Conservation (phyloP, 768 basidiomycete species). For the Termitomyces bulborhizus region DNA sequence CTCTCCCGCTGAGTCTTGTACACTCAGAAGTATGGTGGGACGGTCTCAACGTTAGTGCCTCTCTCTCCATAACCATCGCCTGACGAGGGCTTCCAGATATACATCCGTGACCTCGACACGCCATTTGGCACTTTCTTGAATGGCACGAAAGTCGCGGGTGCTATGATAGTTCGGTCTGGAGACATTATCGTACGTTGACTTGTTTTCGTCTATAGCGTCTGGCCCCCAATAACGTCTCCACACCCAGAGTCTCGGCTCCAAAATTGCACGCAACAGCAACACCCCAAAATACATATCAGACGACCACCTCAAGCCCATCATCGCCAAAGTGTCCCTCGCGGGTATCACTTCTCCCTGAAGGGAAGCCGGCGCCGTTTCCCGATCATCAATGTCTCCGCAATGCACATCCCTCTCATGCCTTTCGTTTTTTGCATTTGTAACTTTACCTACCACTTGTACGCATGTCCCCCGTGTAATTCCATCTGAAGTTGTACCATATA, state of each 20-base stretch:
- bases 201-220: not conserved
- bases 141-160: conserved; percentile 30
- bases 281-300: conserved; percentile 34
- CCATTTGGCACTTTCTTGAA: conserved; percentile 46
- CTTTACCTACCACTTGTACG: not conserved
- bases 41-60: conserved; percentile 29
- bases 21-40: conserved; percentile 45
- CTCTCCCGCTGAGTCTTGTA: conserved; percentile 32
- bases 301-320: conserved; percentile 39
- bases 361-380: not conserved
- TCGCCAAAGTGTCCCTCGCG: conserved; percentile 31
- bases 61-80: conserved; percentile 12
- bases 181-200: conserved; percentile 35
- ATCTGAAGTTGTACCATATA: not conserved
- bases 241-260: conserved; percentile 33
- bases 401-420: not conserved
- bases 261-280: conserved; percentile 29
- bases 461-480: not conserved
- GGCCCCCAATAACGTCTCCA: conserved; percentile 1
- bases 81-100: conserved; percentile 24
- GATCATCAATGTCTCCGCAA: not conserved
- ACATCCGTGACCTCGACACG: conserved; percentile 40
- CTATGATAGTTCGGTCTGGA: conserved; percentile 30
- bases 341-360: conserved; percentile 18
- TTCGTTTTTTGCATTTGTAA: conserved; percentile 1